Conservation (phyloP, 179 eudicot species). For the Spergularia azorica region DNA sequence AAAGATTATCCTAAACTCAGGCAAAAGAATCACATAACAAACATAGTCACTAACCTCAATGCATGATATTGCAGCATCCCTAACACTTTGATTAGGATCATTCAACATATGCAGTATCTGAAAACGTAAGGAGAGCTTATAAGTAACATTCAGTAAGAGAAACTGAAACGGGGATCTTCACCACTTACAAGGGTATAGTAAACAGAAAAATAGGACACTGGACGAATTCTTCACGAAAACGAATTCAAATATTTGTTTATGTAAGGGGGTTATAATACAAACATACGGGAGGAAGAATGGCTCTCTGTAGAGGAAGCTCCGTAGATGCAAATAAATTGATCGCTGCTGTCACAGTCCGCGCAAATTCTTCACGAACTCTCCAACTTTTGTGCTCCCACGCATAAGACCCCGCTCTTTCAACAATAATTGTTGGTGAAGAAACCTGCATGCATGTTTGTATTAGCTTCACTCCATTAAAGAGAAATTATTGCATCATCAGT, state of each 20-base stretch:
- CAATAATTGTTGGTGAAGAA: conserved; percentile 92
- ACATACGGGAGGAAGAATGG: conserved; percentile 93
- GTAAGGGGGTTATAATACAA: neutral
- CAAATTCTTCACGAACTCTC: conserved; percentile 98
- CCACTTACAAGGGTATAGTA: neutral
- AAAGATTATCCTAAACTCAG: neutral
- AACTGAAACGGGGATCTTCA: neutral
- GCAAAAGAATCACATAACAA: neutral
- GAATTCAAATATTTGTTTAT: neutral
- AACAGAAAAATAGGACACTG: neutral
- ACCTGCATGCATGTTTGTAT: conserved; percentile 53
- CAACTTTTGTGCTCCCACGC: conserved; percentile 98
- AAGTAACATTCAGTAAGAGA: neutral
- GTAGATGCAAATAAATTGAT: conserved; percentile 90
- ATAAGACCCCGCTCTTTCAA: conserved; percentile 93
- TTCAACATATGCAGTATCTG: conserved; percentile 98
- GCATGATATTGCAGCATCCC: conserved; percentile 91
- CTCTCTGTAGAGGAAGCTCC: conserved; percentile 95
- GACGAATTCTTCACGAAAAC: neutral
- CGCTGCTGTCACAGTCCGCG: conserved; percentile 93
- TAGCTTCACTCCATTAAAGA: neutral
- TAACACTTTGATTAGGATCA: conserved; percentile 87
- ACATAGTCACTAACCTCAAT: conserved; percentile 71
- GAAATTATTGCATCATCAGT: conserved; percentile 7
- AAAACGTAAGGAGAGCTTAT: conserved; percentile 9